phyloP scores from a whole-genome alignment of 345 rosid genomes.

The Stellera chamaejasme region DNA sequence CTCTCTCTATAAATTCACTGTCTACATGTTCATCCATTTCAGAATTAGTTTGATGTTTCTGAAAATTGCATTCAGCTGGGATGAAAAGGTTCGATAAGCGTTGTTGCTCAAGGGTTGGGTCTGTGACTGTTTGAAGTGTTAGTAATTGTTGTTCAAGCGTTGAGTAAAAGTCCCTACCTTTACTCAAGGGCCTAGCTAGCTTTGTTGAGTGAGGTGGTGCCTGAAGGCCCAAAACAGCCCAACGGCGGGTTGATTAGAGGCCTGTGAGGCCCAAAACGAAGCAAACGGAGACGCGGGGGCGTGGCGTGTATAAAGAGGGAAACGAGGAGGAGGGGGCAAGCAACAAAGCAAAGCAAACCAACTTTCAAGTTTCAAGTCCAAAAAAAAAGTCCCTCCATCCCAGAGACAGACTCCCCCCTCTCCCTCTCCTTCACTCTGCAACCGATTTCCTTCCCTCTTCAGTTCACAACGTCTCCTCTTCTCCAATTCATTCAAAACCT shows the following conservation, averaged over 20 bases:
- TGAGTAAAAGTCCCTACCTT: too few species aligned
- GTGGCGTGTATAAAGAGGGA: background rate
- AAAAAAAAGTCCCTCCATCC: background rate
- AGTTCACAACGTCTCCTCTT: background rate
- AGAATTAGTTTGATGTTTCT: too few species aligned
- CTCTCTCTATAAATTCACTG: too few species aligned
- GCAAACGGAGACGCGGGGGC: background rate
- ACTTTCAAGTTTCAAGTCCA: conserved; percentile 5
- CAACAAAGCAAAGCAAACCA: background rate
- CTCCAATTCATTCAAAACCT: background rate
- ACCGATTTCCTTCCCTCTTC: background rate
- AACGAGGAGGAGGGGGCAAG: background rate
- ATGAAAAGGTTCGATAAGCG: too few species aligned
- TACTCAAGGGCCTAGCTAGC: too few species aligned
- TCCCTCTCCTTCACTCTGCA: background rate
- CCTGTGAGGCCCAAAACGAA: background rate
- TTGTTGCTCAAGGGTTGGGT: too few species aligned
- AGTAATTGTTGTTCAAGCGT: too few species aligned
- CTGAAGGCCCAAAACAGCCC: conserved; percentile 6
- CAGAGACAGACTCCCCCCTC: background rate
- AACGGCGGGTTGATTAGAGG: background rate
- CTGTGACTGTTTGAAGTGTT: too few species aligned
- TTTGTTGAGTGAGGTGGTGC: too few species aligned
- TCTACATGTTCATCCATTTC: too few species aligned
- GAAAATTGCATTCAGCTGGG: too few species aligned